A percentile compares a stretch with the other conserved stretches of the same genome.
These are phyloP conservation scores for Fusarium aywerte DNA, from an alignment of 2,329 filamentous ascomycete genomes.

Conservation along the genomic window DNA sequence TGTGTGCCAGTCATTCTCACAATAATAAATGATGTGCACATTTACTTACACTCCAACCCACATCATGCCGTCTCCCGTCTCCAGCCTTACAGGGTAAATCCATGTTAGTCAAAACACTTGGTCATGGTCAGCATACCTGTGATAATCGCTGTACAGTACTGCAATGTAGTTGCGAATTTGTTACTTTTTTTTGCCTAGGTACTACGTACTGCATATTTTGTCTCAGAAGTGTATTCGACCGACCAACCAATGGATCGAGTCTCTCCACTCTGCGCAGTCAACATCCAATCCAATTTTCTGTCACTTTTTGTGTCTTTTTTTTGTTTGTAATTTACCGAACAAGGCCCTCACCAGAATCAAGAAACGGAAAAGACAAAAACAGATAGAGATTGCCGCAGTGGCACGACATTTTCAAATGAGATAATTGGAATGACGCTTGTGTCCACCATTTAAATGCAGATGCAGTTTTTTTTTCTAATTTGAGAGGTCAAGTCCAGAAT, in stretches of 20 bases:
- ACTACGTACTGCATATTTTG: constrained; percentile 12
- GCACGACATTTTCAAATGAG: constrained; percentile 7
- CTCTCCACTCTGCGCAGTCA: constrained; percentile 2
- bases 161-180: too few relatives aligned
- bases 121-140: constrained; percentile 19
- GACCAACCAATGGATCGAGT: constrained; percentile 1
- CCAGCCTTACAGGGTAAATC: constrained; percentile 15
- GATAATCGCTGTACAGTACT: not conserved
- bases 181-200: too few relatives aligned
- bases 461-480: too few relatives aligned
- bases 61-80: constrained; percentile 9
- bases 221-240: constrained; percentile 3
- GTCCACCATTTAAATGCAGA: too few relatives aligned
- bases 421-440: not conserved
- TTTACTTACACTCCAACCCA: constrained; percentile 1
- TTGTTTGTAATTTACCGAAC: constrained; percentile 30
- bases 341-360: not conserved
- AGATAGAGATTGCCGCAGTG: not conserved
- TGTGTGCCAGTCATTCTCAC: not conserved
- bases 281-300: not conserved
- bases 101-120: constrained; percentile 26
- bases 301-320: not conserved
- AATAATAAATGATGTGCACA: constrained; percentile 5
- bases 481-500: too few relatives aligned
- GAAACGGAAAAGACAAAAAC: constrained; percentile 2